Percentiles rank a stretch among this genome's conserved stretches.
Evolutionary conservation across 257 asterid species (phyloP).

Genomic region (Solanum virginianum): DNA sequence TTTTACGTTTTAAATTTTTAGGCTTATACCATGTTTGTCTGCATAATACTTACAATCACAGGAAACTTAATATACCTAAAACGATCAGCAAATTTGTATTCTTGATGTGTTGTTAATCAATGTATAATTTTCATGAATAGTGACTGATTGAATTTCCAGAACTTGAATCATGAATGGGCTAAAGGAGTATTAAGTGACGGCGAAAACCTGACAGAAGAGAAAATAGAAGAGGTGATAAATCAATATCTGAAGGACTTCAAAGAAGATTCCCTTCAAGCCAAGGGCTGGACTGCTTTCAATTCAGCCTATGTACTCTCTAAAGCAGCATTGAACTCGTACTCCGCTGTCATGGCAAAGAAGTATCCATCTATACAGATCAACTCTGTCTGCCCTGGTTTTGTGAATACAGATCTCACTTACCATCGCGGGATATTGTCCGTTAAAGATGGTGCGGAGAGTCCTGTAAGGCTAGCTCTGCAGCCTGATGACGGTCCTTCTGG

Average conservation of each 20-base stretch:
- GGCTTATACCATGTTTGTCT: neutral
- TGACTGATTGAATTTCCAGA: conserved; percentile 3
- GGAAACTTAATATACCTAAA: neutral
- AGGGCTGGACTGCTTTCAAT: conserved; percentile 25
- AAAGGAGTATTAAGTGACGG: conserved; percentile 12
- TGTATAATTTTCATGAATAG: neutral
- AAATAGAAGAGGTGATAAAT: conserved; percentile 21
- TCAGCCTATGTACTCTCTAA: conserved; percentile 45
- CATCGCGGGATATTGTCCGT: conserved; percentile 13
- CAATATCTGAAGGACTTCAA: conserved; percentile 21
- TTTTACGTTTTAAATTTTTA: neutral
- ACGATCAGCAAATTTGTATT: neutral
- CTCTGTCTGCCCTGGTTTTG: conserved; percentile 37
- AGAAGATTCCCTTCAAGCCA: conserved; percentile 16
- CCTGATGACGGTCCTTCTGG: conserved; percentile 38
- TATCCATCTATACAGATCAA: conserved; percentile 20
- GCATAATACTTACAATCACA: neutral
- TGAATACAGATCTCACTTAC: conserved; percentile 27
- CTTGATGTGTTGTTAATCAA: neutral
- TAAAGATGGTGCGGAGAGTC: conserved; percentile 32
- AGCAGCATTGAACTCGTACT: conserved; percentile 42
- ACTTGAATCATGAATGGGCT: conserved; percentile 31
- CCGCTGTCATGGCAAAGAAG: conserved; percentile 22
- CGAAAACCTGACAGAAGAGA: conserved; percentile 25
- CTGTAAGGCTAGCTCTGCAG: conserved; percentile 25